A percentile compares a stretch with the other conserved stretches of the same genome.
phyloP scores from a whole-genome alignment of 163 green algal genomes.

The Chlorella variabilis region DNA sequence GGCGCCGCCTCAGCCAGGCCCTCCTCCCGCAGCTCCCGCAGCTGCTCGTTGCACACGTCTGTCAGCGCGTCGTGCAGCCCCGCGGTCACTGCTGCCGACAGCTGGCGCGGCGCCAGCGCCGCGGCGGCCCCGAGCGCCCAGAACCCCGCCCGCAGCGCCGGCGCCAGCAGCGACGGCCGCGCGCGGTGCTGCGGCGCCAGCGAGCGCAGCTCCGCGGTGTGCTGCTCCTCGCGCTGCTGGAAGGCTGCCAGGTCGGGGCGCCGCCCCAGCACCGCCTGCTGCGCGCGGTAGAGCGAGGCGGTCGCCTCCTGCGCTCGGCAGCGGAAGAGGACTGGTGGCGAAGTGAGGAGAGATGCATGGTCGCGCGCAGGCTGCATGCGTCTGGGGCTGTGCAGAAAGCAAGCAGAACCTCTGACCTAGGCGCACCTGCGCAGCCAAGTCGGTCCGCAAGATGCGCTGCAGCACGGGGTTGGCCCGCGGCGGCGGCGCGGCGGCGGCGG shows the following conservation, averaged over 20 bases:
- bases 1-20: conserved; percentile 42
- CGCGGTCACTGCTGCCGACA: conserved; percentile 32
- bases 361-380: not conserved
- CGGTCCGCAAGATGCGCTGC: conserved; percentile 21
- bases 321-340: not conserved
- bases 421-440: conserved; percentile 22
- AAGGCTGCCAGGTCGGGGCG: conserved; percentile 38
- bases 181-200: conserved; percentile 40
- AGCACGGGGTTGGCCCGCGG: not conserved
- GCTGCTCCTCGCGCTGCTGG: conserved; percentile 42
- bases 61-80: conserved; percentile 59
- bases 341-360: not conserved
- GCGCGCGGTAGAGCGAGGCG: conserved; percentile 11
- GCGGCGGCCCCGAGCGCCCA: conserved; percentile 42
- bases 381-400: too few species aligned
- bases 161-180: conserved; percentile 45
- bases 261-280: not conserved
- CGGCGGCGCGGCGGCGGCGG: not conserved
- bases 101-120: conserved; percentile 23
- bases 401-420: too few species aligned
- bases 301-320: conserved; percentile 32
- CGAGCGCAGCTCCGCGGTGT: conserved; percentile 18
- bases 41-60: conserved; percentile 71
- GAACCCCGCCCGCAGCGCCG: conserved; percentile 41
- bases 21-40: conserved; percentile 57